phyloP scores from a whole-genome alignment of 495 filamentous ascomycete genomes.

The Bombardia bombarda region DNA sequence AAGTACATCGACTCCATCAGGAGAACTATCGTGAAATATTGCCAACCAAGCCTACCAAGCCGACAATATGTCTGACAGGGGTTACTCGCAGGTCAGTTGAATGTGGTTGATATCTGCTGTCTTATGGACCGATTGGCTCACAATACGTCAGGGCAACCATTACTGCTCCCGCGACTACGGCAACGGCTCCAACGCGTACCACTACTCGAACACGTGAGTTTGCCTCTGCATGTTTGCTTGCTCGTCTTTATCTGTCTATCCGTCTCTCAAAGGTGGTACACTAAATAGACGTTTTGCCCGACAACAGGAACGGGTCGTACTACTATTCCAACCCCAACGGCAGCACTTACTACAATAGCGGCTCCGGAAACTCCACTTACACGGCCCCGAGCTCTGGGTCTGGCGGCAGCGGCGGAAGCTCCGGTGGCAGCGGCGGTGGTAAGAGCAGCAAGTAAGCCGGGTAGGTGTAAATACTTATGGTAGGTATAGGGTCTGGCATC shows the following conservation, averaged over 20 bases:
- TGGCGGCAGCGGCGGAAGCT: no score
- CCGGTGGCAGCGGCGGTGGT: no score
- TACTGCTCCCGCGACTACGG: constrained; percentile 43
- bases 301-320: constrained; percentile 46
- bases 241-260: neutral
- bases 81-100: constrained; percentile 31
- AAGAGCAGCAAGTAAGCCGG: no score
- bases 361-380: constrained; percentile 33
- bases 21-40: neutral
- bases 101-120: constrained; percentile 1
- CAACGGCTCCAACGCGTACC: constrained; percentile 47
- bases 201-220: constrained; percentile 43
- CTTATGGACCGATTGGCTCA: neutral
- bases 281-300: neutral
- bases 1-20: neutral
- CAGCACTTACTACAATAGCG: constrained; percentile 38
- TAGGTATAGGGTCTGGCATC: no score
- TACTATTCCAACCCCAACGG: constrained; percentile 51
- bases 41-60: constrained; percentile 5
- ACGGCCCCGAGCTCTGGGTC: constrained; percentile 30
- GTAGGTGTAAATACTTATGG: no score
- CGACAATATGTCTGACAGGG: constrained; percentile 23
- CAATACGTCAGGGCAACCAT: constrained; percentile 47
- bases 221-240: neutral
- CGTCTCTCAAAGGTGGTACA: no score